These are phyloP conservation scores for Gamarada debralockiae DNA, from an alignment of 495 filamentous ascomycete species.

Conservation along the genomic window DNA sequence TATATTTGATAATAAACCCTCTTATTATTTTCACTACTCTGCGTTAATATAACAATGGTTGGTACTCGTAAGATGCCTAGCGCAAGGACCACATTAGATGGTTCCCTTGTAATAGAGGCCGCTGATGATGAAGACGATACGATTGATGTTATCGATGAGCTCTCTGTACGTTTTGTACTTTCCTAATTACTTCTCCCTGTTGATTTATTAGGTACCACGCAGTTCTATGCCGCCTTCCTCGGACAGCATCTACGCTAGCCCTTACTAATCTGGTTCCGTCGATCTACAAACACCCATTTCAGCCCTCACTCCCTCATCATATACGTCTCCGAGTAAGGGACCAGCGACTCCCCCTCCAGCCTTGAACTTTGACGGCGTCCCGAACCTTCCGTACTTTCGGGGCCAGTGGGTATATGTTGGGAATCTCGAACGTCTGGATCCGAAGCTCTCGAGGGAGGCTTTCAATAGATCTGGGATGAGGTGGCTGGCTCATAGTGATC, in stretches of 20 bases:
- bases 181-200: constrained; percentile 1
- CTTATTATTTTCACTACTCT: background rate
- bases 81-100: background rate
- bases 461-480: background rate
- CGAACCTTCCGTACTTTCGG: constrained; percentile 2
- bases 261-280: constrained; percentile 7
- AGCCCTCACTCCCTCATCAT: constrained; percentile 12
- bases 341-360: constrained; percentile 10
- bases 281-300: constrained; percentile 3
- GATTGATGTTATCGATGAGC: background rate
- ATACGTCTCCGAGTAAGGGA: constrained; percentile 6
- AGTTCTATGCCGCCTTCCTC: constrained; percentile 12
- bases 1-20: background rate
- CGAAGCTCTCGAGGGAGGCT: background rate
- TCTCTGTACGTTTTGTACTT: constrained; percentile 6
- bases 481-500: background rate
- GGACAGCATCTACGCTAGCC: constrained; percentile 5
- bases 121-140: constrained; percentile 4
- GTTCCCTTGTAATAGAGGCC: background rate
- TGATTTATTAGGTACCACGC: constrained; percentile 5
- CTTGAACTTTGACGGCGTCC: constrained; percentile 7
- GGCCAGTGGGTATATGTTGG: background rate
- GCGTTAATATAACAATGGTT: constrained; percentile 2
- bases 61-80: constrained; percentile 1
- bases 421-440: background rate